Evolutionary conservation across 2,329 filamentous ascomycete species (phyloP), one percentile per base, ranked within the genome.

Genomic region (Dothistroma septosporum): DNA sequence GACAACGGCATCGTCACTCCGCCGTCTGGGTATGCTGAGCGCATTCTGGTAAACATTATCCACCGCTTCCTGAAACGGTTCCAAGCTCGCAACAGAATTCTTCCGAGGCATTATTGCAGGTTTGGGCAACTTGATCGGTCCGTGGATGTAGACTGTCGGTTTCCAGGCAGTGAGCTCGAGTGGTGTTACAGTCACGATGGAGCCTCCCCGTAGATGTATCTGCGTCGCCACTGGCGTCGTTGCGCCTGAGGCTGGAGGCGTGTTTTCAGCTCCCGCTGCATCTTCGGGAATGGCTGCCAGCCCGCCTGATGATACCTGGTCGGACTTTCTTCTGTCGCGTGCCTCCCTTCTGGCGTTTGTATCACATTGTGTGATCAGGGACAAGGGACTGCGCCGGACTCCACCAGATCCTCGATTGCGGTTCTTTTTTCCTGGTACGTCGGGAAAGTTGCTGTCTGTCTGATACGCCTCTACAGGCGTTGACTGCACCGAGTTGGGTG

Each of bases 91-190:
- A 12, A 78, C 70, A 11, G 75, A 77, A 41, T 74, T 74, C 69
- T 72, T 76, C n/a, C 75, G 70, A 16, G 72, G 70, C 61, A 73
- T 65, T 4, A 72, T 71, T 0, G 44, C 64, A 32, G 65, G 72
- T 24, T 72, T 71, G 32, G 73, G 74, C n/a, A 79, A 67, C 57
- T 71, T 71, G 54, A 80, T 78, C 0, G 75, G 74, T 10, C 77
- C 78, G 37, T 77, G 75, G 24, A 77, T 61, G 66, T 80, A 79
- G 14, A 75, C 59, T 10, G 71, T 68, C 9, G 68, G 65, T 55
- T 71, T 63, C 71, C 72, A 76, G 28, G 74, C 69, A 4, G 68
- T 72, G 16, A 70, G 56, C 59, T 76, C 74, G 2, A 71, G 73
- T 12, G 73, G 68, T 24, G 67, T 68, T 14, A 75, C 70, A 0